phyloP scores from a whole-genome alignment of 1,284 basidiomycete species.

The Erythrobasidium hasegawianum region DNA sequence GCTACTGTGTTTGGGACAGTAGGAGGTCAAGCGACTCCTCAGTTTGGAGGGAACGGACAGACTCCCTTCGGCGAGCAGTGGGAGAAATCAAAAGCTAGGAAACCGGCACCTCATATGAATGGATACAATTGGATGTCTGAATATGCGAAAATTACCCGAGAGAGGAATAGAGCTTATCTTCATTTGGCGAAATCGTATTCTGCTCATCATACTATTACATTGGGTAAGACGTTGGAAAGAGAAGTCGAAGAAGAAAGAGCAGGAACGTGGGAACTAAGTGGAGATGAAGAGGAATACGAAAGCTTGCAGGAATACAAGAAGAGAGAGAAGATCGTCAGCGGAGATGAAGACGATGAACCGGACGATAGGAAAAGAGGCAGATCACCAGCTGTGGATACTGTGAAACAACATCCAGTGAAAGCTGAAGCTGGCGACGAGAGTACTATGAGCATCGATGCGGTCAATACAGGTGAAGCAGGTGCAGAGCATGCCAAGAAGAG shows the following conservation, averaged over 20 bases:
- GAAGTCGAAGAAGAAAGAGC: constrained; percentile 29
- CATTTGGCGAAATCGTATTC: constrained; percentile 15
- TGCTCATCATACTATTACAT: constrained; percentile 25
- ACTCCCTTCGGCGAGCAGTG: constrained; percentile 31
- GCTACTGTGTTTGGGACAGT: constrained; percentile 20
- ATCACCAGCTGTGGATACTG: constrained; percentile 8
- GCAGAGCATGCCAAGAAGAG: constrained; percentile 18
- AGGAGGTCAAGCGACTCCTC: constrained; percentile 1
- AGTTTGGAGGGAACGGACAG: constrained; percentile 31
- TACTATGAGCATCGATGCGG: constrained; percentile 11
- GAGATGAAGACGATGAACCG: constrained; percentile 11
- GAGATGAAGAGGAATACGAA: constrained; percentile 24
- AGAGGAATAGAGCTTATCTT: constrained; percentile 21
- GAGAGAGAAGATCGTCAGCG: constrained; percentile 18
- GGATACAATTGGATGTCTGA: constrained; percentile 33
- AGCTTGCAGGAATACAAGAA: constrained; percentile 15
- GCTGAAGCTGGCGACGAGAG: neutral
- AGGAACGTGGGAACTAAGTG: constrained; percentile 28
- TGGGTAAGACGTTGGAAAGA: constrained; percentile 8
- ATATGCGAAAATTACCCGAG: constrained; percentile 19
- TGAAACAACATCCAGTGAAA: neutral
- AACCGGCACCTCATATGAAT: constrained; percentile 27
- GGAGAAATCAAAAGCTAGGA: constrained; percentile 25
- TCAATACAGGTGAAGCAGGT: neutral
- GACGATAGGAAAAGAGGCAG: constrained; percentile 29